phyloP scores from a whole-genome alignment of 805 yeast species.

The Yarrowia keelungensis region DNA sequence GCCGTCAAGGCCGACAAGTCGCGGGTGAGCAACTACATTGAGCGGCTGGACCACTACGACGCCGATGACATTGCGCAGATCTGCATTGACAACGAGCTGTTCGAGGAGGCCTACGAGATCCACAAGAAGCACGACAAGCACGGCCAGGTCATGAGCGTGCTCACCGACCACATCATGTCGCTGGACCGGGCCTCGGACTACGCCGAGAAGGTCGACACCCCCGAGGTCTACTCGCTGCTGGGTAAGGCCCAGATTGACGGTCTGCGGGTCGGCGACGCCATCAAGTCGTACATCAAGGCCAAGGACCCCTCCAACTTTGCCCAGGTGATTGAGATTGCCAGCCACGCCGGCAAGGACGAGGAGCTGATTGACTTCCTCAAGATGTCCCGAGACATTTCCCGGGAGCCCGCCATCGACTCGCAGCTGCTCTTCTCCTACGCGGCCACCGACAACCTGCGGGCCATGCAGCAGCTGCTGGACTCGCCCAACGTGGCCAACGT shows the following conservation, averaged over 20 bases:
- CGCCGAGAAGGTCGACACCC: conserved; percentile 85
- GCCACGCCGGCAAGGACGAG: conserved; percentile 95
- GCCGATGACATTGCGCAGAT: conserved; percentile 93
- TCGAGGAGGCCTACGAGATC: conserved; percentile 93
- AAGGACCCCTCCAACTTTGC: conserved; percentile 88
- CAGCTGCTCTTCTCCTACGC: conserved; percentile 90
- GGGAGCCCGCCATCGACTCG: conserved; percentile 93
- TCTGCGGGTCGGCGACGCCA: conserved; percentile 87
- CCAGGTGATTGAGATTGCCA: conserved; percentile 92
- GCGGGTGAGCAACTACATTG: conserved; percentile 82
- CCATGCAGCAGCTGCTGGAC: conserved; percentile 82
- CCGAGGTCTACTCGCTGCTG: conserved; percentile 92
- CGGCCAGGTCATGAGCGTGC: conserved; percentile 82
- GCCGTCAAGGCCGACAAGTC: conserved; percentile 95
- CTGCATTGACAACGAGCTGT: conserved; percentile 84
- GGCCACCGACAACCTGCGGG: conserved; percentile 71
- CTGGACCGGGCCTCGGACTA: conserved; percentile 93
- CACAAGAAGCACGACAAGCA: conserved; percentile 83
- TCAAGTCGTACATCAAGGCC: conserved; percentile 89
- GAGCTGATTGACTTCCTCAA: conserved; percentile 84
- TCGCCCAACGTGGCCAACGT: conserved; percentile 93
- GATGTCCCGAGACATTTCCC: conserved; percentile 89
- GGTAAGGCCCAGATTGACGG: conserved; percentile 97
- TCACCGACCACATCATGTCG: conserved; percentile 91
- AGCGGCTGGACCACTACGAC: conserved; percentile 87